Evolutionary conservation across 2,329 filamentous ascomycete species (phyloP).

Genomic region (Teratosphaeria viscida): DNA sequence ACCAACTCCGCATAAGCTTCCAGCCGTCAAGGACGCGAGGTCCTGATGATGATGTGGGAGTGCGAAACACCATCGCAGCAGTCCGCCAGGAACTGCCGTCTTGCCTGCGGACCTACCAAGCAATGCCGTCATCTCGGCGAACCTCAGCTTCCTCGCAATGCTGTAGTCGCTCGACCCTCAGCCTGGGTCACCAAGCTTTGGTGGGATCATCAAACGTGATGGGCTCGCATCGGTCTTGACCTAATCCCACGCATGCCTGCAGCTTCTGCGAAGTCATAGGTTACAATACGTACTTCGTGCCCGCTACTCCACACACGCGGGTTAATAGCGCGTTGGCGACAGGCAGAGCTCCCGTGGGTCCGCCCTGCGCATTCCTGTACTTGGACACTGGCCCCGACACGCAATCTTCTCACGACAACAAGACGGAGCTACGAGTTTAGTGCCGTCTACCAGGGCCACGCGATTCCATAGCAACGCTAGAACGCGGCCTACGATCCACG

Average conservation of each 20-base stretch:
- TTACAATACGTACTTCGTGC: not conserved
- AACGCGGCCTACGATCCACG: not conserved
- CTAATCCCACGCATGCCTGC: not conserved
- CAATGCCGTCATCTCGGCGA: not conserved
- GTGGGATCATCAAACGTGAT: not conserved
- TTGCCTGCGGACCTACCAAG: not conserved
- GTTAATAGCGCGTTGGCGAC: not conserved
- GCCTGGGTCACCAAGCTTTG: not conserved
- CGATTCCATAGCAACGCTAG: not conserved
- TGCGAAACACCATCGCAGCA: not conserved
- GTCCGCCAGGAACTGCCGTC: not conserved
- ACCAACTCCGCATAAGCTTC: not conserved
- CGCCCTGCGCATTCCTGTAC: not conserved
- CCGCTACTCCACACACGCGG: not conserved
- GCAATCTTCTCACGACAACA: not conserved
- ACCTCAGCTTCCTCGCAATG: not conserved
- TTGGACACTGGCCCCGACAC: not conserved
- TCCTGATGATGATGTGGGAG: not conserved
- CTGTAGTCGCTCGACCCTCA: not conserved
- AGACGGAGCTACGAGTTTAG: not conserved
- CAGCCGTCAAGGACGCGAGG: not conserved
- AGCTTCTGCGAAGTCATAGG: not conserved
- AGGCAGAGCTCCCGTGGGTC: not conserved
- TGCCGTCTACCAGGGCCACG: not conserved
- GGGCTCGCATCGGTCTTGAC: not conserved